Base-by-base conservation (phyloP, 768 basidiomycete species). In the Boletales sp. region DNA sequence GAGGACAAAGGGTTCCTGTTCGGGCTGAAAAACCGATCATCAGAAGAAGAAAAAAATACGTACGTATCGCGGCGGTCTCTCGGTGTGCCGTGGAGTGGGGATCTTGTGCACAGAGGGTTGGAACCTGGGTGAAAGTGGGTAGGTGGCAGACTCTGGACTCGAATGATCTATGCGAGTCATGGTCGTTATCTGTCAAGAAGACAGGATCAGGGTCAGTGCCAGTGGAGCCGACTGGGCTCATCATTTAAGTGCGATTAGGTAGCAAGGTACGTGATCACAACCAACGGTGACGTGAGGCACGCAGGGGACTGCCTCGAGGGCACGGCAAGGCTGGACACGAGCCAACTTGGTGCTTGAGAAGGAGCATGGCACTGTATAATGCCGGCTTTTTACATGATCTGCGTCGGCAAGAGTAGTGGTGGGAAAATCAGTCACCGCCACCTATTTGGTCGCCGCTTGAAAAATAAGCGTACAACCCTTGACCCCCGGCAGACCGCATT, bases 91-190 rank as follows among this genome's bases (percentile, higher is more conserved):
- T 13, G 74, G 73, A 2, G 76, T 66, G 13, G 81, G 81, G 55
- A 82, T 80, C 24, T 75, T 63, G 44, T 80, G 70, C 2, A 74
- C 72, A 2, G 76, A 74, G 40, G 74, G 74, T 49, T 69, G 71
- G 57, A 74, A 76, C 51, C 68, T 66, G 44, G 67, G 63, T 2
- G 72, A 72, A 21, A 51, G 48, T 5, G 58, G 59, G 27, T 48
- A 43, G n/a, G 18, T 40, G 9, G 43, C 38, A 15, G 42, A 3
- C 11, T 29, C 9, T 36, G 44, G 40, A 12, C 24, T 45, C 3
- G 48, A 36, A 4, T 10, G 19, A 11, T 49, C 13, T 18, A 18
- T 12, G 35, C 43, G 37, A 50, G 15, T 45, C 64, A 54, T 54
- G 44, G 53, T 24, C n/a, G n/a, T 24, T 5, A 5, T 24, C 5